A percentile compares a stretch with the other conserved stretches of the same genome.
These are phyloP conservation scores for Pichia membranifaciens DNA, from an alignment of 805 yeast species.

Conservation along the genomic window DNA sequence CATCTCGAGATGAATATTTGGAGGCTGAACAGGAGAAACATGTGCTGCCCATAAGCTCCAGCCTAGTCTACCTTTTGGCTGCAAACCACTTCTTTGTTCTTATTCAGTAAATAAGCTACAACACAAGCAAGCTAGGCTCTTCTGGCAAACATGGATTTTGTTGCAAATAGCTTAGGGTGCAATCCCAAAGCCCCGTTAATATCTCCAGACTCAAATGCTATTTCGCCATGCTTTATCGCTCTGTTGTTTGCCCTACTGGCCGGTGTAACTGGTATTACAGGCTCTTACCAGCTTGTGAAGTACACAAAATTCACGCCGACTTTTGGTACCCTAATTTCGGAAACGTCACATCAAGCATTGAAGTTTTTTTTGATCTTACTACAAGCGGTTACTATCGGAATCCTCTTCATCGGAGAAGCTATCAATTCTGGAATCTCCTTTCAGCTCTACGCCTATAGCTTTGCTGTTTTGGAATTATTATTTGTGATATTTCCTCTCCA, in stretches of 20 bases:
- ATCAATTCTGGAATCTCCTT: slow-evolving; percentile 1
- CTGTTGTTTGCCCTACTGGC: slow-evolving; percentile 15
- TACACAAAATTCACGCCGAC: slow-evolving; percentile 9
- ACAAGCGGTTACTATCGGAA: slow-evolving; percentile 7
- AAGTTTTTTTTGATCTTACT: slow-evolving; percentile 14
- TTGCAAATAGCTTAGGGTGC: not conserved
- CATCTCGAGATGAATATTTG: no score
- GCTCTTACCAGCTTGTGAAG: slow-evolving; percentile 19
- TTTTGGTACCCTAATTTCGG: slow-evolving; percentile 10
- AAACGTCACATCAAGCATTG: slow-evolving; percentile 10
- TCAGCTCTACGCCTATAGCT: slow-evolving; percentile 12
- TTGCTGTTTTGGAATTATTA: slow-evolving; percentile 14
- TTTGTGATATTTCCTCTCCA: slow-evolving; percentile 38
- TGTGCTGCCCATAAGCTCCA: no score
- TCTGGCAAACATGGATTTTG: no score
- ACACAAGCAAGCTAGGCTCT: no score
- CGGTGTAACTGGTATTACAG: slow-evolving; percentile 13
- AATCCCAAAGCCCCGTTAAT: slow-evolving; percentile 20
- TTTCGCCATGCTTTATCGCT: slow-evolving; percentile 30
- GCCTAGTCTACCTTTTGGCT: no score
- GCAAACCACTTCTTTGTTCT: no score
- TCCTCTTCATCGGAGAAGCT: slow-evolving; percentile 10
- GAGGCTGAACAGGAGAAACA: no score
- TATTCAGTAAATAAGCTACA: no score
- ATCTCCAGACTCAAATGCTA: slow-evolving; percentile 20